Evolutionary conservation across 2,329 filamentous ascomycete species (phyloP), one percentile per base, ranked within the genome.

Genomic region (Septoria linicola): DNA sequence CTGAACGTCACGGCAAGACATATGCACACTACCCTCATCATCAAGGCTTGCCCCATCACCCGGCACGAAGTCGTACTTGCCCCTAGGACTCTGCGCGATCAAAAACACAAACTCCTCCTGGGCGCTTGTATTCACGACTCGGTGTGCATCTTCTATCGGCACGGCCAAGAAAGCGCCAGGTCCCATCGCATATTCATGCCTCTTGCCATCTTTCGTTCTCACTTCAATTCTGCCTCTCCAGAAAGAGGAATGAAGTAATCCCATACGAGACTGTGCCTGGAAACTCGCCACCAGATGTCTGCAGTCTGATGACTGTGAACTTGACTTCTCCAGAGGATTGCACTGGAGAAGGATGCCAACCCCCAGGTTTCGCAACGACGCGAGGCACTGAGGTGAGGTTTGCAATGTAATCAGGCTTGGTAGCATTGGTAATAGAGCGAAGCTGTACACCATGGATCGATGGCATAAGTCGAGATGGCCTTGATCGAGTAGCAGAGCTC

Each of bases 281-380:
- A 3, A 58, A 45, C 39, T 56, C 55, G 16, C 55, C 53, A 10
- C 42, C 46, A 8, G 42, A 31, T 8, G 52, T 40, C 8, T 30
- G 1, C 2, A 53, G 35, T 41, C 40, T 49, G 34, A 49, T 49
- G 23, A 53, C 45, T n/a, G 51, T 53, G 30, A 52, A 58, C 11
- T 58, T 58, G 14, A 53, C 34, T 16, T 58, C 52, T 21, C 49
- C 43, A 1, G 55, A 58, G 19, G 55, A 55, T 37, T 55, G 55
- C 8, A 58, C 31, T 16, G 52, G 21, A 10, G 48, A 52, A 4
- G 55, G 52, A 36, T 52, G 51, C 55, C 55, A 57, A 13, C 52
- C 48, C 17, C 51, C 51, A 5, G 51, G 40, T 39, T 57, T 54
- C 13, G 27, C 44, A 2, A 31, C 13, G 6, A 43, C 51, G 20